Evolutionary conservation across 2,329 filamentous ascomycete genomes (phyloP), one percentile per base, ranked within the genome.

Genomic region (Phoma sp.): DNA sequence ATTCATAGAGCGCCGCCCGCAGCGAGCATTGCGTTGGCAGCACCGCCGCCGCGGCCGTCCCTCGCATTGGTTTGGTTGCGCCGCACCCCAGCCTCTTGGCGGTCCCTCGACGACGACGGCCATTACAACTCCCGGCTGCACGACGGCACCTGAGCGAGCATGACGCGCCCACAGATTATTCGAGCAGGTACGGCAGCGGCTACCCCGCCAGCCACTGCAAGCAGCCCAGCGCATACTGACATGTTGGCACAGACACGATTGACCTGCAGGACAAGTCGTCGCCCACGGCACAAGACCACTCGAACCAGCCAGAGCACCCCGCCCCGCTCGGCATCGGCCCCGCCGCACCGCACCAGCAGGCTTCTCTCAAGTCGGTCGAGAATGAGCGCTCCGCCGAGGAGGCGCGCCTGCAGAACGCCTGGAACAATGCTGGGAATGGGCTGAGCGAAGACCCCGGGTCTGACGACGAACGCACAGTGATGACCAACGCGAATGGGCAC

Each of bases 261-360:
- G 95, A 98, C 79, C 86, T 98, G 47, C 95, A 98, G 83, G 86
- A 91, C 77, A 89, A 87, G 70, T 81, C 88, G 69, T 82, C 89
- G 55, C 91, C 92, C 30, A 95, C 93, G 40, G 91, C 93, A 35
- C 84, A 96, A 79, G 89, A 93, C 72, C 92, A 96, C 75, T 80
- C 83, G 13, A 81, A 80, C 63, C 83, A 85, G 69, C 79, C 79
- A 50, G 72, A 76, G 53, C 78, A 80, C 62, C 77, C 81, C 60
- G 75, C 78, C 55, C 81, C 79, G 54, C 77, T 81, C 66, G 84
- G 77, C 58, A 75, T 77, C 61, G 78, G 83, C 57, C 76, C 82
- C 61, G 79, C 89, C 68, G 89, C 88, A 61, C 87, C 91, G 39
- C 93, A 97, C 73, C 93, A 98, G 77, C 89, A 91, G 64, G 87